A percentile compares a stretch with the other conserved stretches of the same genome.
Evolutionary conservation across 2,329 filamentous ascomycete species (phyloP).

Genomic region (Laburnicola sp.): DNA sequence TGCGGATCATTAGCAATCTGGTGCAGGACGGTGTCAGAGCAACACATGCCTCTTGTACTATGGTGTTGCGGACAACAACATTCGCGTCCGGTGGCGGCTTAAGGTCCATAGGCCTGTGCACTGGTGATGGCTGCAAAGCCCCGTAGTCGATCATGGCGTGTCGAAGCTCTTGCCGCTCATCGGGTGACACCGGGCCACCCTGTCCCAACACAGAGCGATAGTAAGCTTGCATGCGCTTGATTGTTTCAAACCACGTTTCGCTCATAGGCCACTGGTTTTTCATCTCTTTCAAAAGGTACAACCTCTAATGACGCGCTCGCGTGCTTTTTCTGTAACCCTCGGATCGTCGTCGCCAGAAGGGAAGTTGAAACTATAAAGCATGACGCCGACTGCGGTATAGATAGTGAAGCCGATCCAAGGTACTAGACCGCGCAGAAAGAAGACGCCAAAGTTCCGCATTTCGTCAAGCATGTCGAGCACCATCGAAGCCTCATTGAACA

Average conservation of each 20-base stretch:
- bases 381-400: constrained; percentile 47
- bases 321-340: constrained; percentile 36
- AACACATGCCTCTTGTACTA: constrained; percentile 15
- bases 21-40: constrained; percentile 4
- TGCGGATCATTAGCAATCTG: constrained; percentile 7
- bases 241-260: constrained; percentile 48
- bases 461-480: constrained; percentile 48
- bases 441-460: constrained; percentile 47
- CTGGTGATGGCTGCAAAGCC: constrained; percentile 45
- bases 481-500: constrained; percentile 43
- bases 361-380: constrained; percentile 47
- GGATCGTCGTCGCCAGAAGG: constrained; percentile 42
- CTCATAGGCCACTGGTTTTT: constrained; percentile 49
- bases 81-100: constrained; percentile 19
- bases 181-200: constrained; percentile 40
- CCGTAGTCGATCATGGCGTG: constrained; percentile 48
- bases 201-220: constrained; percentile 43
- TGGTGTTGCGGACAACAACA: constrained; percentile 16
- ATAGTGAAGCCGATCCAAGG: constrained; percentile 50
- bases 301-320: constrained; percentile 41
- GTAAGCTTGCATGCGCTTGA: constrained; percentile 49
- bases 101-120: constrained; percentile 38
- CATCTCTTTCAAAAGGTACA: constrained; percentile 48
- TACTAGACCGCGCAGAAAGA: constrained; percentile 45
- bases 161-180: constrained; percentile 43